Percentiles rank a stretch among this genome's conserved stretches.
phyloP scores from a whole-genome alignment of 2,329 filamentous ascomycete genomes.

The Periconia sp. region DNA sequence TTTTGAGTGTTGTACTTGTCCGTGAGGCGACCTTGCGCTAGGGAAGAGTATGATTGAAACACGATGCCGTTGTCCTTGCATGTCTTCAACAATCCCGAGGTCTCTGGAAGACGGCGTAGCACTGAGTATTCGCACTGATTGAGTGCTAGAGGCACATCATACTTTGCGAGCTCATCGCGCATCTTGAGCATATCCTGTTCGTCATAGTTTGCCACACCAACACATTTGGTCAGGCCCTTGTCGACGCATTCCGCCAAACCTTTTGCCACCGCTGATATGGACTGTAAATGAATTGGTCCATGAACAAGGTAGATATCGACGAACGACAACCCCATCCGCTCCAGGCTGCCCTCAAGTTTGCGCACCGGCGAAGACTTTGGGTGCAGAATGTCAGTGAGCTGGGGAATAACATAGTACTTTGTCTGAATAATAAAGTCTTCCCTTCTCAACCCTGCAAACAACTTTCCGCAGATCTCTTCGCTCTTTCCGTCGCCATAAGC shows the following conservation, averaged over 20 bases:
- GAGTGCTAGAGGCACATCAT: slow-evolving; percentile 43
- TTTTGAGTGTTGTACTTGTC: slow-evolving; percentile 40
- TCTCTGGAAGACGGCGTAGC: slow-evolving; percentile 46
- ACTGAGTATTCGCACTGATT: slow-evolving; percentile 35
- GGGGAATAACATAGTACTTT: slow-evolving; percentile 42
- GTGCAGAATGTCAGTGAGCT: slow-evolving; percentile 36
- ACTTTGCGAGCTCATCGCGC: slow-evolving; percentile 7
- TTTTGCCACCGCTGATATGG: slow-evolving; percentile 44
- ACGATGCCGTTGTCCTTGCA: slow-evolving; percentile 47
- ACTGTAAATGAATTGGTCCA: slow-evolving; percentile 47
- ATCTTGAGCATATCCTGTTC: slow-evolving; percentile 11
- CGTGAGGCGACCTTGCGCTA: slow-evolving; percentile 40
- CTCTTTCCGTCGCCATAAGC: slow-evolving; percentile 47
- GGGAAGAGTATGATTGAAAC: slow-evolving; percentile 47
- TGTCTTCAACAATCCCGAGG: slow-evolving; percentile 42
- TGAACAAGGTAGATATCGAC: slow-evolving; percentile 49
- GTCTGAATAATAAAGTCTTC: slow-evolving; percentile 46
- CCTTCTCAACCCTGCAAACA: slow-evolving; percentile 39
- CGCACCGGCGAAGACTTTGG: slow-evolving; percentile 38
- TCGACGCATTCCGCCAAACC: slow-evolving; percentile 49
- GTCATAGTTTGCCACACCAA: slow-evolving; percentile 51
- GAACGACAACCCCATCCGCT: slow-evolving; percentile 44
- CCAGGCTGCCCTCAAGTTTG: slow-evolving; percentile 42
- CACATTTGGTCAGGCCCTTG: slow-evolving; percentile 42
- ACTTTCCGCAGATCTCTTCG: slow-evolving; percentile 45